Evolutionary conservation across 208 protist species (phyloP), one percentile per base, ranked within the genome.

Genomic region (Trypanosoma grayi): DNA sequence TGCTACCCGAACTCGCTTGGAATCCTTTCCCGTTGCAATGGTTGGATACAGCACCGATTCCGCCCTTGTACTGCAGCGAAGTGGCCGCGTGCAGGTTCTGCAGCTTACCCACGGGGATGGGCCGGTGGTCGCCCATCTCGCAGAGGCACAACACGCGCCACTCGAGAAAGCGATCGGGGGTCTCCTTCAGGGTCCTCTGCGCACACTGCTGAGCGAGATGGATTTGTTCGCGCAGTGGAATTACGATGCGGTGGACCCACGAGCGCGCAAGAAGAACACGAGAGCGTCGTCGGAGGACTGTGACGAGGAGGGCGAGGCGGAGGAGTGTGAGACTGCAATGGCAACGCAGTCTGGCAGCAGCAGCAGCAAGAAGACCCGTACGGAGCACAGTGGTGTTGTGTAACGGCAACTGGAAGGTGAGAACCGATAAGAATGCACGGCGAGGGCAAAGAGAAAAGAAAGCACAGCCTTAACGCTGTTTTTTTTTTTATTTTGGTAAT

Each of bases 181-280:
- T 27, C 28, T 55, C 18, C 18, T n/a, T 14, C n/a, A 46, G 48
- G 30, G 7, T 27, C 36, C 1, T 48, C 36, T 14, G 27, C 27
- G 36, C 13, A 55, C 60, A 18, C 48, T 58, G 62, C 67, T 93
- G 20, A 55, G 52, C 25, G 59, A 63, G 18, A 74, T 92, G 10
- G 75, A 92, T 70, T 50, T 92, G 44, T 87, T 68, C 39, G 77
- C 80, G n/a, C 72, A 82, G 69, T 95, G 88, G 85, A 76, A 80
- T 48, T 77, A 83, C 48, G 81, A 85, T 43, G 70, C 70, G 1
- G 61, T 76, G 1, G 83, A 92, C 58, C 83, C 83, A 0, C 88
- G 83, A 8, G 75, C 61, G 20, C 85, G 83, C 44, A 64, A 60
- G 31, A 40, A 73, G 8, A 40, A 28, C 18, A 51, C 30, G 24